Evolutionary conservation across 371 early-diverging fungal species (phyloP), one percentile per base, ranked within the genome.

Genomic region (Smittium mucronatum): DNA sequence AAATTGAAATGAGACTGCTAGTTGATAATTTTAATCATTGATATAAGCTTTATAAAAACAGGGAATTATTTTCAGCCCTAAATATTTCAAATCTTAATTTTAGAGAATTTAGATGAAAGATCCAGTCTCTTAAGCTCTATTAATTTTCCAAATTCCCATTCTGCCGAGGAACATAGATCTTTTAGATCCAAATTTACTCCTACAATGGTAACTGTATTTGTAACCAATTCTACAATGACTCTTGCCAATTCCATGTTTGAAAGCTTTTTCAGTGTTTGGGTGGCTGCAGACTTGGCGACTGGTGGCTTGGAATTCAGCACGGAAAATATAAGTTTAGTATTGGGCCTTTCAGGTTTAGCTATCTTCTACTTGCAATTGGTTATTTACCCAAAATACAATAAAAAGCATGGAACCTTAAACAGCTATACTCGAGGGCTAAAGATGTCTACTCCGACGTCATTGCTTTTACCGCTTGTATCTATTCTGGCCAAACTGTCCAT

Each of bases 211-310:
- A 70, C 71, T 11, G 31, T 67, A 5, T 69, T 77, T 69, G 31
- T 71, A 21, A 72, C 72, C 16, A 75, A 68, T 70, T 70, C 71
- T 0, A 59, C 81, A 11, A 64, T 89, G 69, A 80, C 85, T 2
- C 81, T 92, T n/a, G 86, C 87, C 60, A 78, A 85, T 8, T 87
- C 89, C 67, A 79, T 92, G 30, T 83, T 87, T 68, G 91, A 92
- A 58, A 89, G 91, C 75, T 80, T 88, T 0, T 86, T 88, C 34
- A 81, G 85, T 2, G 71, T 91, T 2, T 91, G 84, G 75, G 78
- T 84, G 0, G 85, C 86, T 17, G 81, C 83, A 5, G 71, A 78
- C 11, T 66, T 80, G 32, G 69, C 64, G 1, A 79, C 81, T 36
- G 89, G 87, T 63, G 89, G 90, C 0, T 79, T 90, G 17, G 83